phyloP scores from a whole-genome alignment of 2,329 filamentous ascomycete species.

The Fusarium sp. region DNA sequence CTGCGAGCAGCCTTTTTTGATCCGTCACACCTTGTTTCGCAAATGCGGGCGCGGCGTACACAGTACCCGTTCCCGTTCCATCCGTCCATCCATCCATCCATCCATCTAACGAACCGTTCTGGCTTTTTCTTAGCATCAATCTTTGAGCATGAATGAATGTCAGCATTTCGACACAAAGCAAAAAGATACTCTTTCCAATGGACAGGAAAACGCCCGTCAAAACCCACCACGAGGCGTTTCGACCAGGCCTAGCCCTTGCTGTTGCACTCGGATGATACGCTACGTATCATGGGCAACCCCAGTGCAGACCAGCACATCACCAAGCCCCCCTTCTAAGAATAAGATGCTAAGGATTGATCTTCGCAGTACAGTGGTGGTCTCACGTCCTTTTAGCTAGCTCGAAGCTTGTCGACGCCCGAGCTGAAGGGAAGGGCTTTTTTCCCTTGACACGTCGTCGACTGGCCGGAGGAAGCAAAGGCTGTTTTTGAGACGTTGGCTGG shows the following conservation, averaged over 20 bases:
- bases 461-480: conserved; percentile 13
- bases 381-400: conserved; percentile 27
- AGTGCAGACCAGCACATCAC: background rate
- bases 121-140: background rate
- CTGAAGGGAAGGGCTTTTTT: conserved; percentile 9
- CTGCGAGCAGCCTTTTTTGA: background rate
- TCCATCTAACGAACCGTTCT: background rate
- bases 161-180: background rate
- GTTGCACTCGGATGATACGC: background rate
- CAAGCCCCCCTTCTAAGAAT: conserved; percentile 25
- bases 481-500: conserved; percentile 21
- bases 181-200: background rate
- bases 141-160: background rate
- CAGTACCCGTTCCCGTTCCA: background rate
- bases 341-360: conserved; percentile 14
- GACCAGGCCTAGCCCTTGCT: background rate
- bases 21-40: conserved; percentile 6
- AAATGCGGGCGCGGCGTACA: conserved; percentile 3
- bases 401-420: conserved; percentile 24
- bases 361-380: conserved; percentile 17
- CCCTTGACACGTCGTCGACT: conserved; percentile 2
- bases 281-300: background rate
- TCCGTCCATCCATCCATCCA: background rate
- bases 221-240: background rate
- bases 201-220: background rate